These are phyloP conservation scores for Phytopythium sindhum DNA, from an alignment of 352 stramenopile genomes.

Conservation along the genomic window DNA sequence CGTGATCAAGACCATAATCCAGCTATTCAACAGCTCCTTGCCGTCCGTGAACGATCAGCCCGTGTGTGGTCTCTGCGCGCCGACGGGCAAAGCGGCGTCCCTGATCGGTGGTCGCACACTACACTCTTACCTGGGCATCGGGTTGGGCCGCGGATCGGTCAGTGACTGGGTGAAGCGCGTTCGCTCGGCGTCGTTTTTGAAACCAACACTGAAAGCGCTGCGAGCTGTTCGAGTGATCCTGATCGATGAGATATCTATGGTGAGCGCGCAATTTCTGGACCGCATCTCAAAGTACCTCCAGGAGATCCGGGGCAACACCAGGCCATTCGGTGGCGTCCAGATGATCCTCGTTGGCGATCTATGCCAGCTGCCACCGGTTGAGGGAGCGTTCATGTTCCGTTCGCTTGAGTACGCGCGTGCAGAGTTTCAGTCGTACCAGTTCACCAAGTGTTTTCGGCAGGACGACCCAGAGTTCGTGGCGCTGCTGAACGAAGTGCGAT, in stretches of 20 bases:
- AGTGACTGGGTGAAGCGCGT: conserved; percentile 10
- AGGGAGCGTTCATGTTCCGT: conserved; percentile 9
- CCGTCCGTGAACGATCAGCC: conserved; percentile 5
- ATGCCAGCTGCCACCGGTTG: conserved; percentile 10
- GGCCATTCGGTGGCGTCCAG: conserved; percentile 8
- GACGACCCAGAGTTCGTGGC: conserved; percentile 9
- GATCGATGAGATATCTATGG: conserved; percentile 11
- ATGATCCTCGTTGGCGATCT: conserved; percentile 11
- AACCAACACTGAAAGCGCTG: conserved; percentile 9
- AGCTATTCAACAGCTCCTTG: conserved; percentile 5
- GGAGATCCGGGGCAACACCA: conserved; percentile 2
- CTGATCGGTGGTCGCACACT: conserved; percentile 7
- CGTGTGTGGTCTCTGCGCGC: conserved; percentile 8
- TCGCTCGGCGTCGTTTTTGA: conserved; percentile 3
- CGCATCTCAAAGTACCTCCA: conserved; percentile 8
- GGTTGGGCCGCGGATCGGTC: conserved; percentile 6
- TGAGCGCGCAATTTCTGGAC: conserved; percentile 12
- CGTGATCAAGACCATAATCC: conserved; percentile 10
- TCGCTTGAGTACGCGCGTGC: conserved; percentile 8
- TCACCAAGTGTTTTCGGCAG: conserved; percentile 11
- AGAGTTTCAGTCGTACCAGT: conserved; percentile 6
- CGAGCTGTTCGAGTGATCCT: conserved; percentile 7
- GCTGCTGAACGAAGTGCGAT: conserved; percentile 10
- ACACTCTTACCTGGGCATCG: conserved; percentile 9
- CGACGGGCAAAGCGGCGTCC: conserved; percentile 8